Percentiles rank a stretch among this genome's conserved stretches.
phyloP scores from a whole-genome alignment of 805 yeast species.

The Barnettozyma siamensis region DNA sequence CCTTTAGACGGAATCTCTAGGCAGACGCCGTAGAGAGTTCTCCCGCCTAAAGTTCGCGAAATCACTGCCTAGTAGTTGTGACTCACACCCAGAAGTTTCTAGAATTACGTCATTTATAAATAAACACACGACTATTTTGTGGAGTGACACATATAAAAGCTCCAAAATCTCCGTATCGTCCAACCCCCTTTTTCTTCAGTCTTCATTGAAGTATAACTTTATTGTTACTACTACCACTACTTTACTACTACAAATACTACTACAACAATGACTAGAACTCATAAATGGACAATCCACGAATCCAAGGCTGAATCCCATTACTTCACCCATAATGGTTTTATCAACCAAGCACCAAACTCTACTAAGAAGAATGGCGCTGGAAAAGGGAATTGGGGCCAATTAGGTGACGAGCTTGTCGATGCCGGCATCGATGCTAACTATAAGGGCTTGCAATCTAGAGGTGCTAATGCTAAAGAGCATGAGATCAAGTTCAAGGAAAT shows the following conservation, averaged over 20 bases:
- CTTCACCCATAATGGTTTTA: slow-evolving; percentile 74
- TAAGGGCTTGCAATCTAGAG: slow-evolving; percentile 38
- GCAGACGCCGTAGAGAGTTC: no score
- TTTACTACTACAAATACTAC: background rate
- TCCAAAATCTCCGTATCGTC: background rate
- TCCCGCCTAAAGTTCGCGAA: background rate
- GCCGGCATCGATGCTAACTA: slow-evolving; percentile 44
- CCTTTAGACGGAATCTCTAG: no score
- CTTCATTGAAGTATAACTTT: background rate
- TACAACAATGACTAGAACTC: slow-evolving; percentile 63
- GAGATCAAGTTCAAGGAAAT: slow-evolving; percentile 32
- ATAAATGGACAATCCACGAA: slow-evolving; percentile 68
- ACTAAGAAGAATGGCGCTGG: slow-evolving; percentile 85
- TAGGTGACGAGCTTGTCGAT: slow-evolving; percentile 69
- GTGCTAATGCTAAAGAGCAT: slow-evolving; percentile 41
- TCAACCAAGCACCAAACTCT: slow-evolving; percentile 64
- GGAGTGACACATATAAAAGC: background rate
- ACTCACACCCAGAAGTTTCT: no score
- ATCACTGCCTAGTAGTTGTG: no score
- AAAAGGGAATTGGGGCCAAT: slow-evolving; percentile 80
- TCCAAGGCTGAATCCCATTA: slow-evolving; percentile 54
- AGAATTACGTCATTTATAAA: background rate
- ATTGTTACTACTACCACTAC: no score
- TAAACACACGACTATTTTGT: background rate
- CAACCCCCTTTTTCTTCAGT: background rate